Evolutionary conservation across 2,329 filamentous ascomycete genomes (phyloP).

Genomic region (Gaeumannomyces sp.): DNA sequence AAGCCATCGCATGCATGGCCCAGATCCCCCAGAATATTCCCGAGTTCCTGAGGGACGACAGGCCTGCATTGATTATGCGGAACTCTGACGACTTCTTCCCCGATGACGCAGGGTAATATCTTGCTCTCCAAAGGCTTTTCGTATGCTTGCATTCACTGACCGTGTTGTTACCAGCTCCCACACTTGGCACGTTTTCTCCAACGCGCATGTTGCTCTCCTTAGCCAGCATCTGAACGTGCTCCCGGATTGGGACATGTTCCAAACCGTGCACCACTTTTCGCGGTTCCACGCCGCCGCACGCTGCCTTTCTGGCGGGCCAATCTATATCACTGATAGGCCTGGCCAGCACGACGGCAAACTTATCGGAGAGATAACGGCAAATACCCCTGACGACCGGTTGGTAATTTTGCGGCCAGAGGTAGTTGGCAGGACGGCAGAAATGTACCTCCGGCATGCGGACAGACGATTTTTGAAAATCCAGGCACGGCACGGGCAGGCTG

Average conservation of each 20-base stretch:
- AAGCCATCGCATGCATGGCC: constrained; percentile 91
- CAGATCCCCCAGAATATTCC: constrained; percentile 82
- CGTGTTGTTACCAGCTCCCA: constrained; percentile 47
- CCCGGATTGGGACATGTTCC: constrained; percentile 75
- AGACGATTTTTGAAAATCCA: background rate
- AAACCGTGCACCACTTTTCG: constrained; percentile 56
- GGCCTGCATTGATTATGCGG: constrained; percentile 61
- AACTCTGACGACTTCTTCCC: constrained; percentile 95
- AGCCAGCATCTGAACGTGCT: constrained; percentile 79
- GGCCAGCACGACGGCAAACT: constrained; percentile 71
- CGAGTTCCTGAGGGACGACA: constrained; percentile 52
- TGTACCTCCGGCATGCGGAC: constrained; percentile 61
- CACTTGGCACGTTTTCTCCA: constrained; percentile 91
- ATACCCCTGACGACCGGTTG: constrained; percentile 63
- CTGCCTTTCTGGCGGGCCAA: constrained; percentile 82
- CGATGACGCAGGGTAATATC: constrained; percentile 50
- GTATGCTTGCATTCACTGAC: background rate
- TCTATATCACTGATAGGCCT: constrained; percentile 90
- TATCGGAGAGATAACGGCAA: constrained; percentile 74
- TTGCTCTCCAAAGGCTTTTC: background rate
- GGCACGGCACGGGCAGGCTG: constrained; percentile 45
- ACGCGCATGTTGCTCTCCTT: constrained; percentile 81
- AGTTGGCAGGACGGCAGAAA: constrained; percentile 63
- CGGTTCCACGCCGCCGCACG: constrained; percentile 85
- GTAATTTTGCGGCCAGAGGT: constrained; percentile 75